Evolutionary conservation across 73 alveolate species (phyloP).

Genomic region (Paraurostyla sp.): DNA sequence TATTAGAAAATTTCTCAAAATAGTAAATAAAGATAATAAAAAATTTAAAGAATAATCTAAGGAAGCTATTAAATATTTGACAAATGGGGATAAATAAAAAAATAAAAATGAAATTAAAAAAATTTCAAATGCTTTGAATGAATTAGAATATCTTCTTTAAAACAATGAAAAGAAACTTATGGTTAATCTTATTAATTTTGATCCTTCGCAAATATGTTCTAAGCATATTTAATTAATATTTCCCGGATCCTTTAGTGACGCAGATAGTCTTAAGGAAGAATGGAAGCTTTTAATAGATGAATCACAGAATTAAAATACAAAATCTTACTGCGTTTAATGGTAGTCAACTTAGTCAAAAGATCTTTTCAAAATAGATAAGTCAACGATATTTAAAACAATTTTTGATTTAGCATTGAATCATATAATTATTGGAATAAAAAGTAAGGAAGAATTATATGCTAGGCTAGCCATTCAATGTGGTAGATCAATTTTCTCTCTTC

Average conservation of each 20-base stretch:
- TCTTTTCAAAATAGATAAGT: background rate
- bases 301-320: background rate
- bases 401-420: background rate
- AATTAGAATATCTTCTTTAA: background rate
- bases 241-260: conserved; percentile 31
- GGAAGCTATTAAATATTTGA: background rate
- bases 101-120: background rate
- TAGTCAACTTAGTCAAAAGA: background rate
- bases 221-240: background rate
- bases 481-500: background rate
- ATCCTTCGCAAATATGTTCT: background rate
- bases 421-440: too few relatives aligned
- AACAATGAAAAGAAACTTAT: background rate
- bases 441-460: too few relatives aligned
- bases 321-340: background rate
- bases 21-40: conserved; percentile 20
- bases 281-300: conserved; percentile 2
- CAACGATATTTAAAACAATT: background rate
- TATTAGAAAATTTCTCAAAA: too few relatives aligned
- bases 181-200: background rate
- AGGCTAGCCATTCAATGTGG: background rate
- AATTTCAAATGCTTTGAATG: background rate
- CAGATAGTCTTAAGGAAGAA: background rate
- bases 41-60: background rate
- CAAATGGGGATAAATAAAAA: background rate